Evolutionary conservation across 768 basidiomycete genomes (phyloP).

Genomic region (Naganishia antarctica): DNA sequence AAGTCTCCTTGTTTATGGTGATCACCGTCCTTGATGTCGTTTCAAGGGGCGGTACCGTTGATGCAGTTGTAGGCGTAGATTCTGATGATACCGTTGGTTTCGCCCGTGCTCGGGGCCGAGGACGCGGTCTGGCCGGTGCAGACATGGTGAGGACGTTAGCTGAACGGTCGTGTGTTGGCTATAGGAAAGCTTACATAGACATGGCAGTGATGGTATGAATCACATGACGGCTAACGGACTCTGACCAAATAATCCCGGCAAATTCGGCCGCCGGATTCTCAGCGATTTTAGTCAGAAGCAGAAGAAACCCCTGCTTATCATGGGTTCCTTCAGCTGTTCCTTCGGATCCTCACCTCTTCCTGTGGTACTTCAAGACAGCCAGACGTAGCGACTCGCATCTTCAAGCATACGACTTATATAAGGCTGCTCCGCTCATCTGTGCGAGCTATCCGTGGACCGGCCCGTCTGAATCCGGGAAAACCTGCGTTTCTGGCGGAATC

Average conservation of each 20-base stretch:
- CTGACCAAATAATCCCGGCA: neutral
- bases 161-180: neutral
- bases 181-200: neutral
- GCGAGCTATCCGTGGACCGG: too few species aligned
- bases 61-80: neutral
- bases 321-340: too few species aligned
- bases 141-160: neutral
- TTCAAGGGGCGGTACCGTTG: neutral
- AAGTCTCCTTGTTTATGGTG: neutral
- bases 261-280: neutral
- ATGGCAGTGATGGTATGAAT: neutral
- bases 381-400: too few species aligned
- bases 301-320: too few species aligned
- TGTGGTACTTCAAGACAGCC: too few species aligned
- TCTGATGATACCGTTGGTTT: slow-evolving; percentile 10
- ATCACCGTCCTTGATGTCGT: slow-evolving; percentile 3
- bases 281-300: neutral
- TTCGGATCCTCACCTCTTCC: too few species aligned
- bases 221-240: neutral
- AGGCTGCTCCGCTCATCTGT: too few species aligned
- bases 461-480: too few species aligned
- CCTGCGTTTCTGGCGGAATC: too few species aligned
- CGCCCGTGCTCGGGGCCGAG: slow-evolving; percentile 1
- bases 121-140: slow-evolving; percentile 15
- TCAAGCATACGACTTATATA: too few species aligned